phyloP scores from a whole-genome alignment of 129 eudicot genomes.

The Dittrichia graveolens region DNA sequence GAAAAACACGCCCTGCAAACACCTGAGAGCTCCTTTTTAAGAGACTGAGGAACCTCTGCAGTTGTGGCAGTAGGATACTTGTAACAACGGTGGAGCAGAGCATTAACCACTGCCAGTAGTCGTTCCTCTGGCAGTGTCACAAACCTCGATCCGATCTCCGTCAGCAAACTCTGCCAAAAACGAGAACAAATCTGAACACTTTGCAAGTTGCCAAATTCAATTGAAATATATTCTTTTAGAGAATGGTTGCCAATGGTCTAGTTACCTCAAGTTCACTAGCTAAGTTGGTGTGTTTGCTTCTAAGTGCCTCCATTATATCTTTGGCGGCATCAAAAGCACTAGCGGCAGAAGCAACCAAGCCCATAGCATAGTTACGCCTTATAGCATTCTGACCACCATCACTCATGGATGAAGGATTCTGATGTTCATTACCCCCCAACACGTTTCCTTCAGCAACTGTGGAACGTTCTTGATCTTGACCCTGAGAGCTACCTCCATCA shows the following conservation, averaged over 20 bases:
- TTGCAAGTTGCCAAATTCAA: background rate
- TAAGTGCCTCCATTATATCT: slow-evolving; percentile 96
- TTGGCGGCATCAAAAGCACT: slow-evolving; percentile 99
- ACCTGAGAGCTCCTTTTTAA: slow-evolving; percentile 98
- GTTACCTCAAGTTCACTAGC: slow-evolving; percentile 98
- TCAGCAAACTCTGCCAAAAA: slow-evolving; percentile 69
- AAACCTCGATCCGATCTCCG: slow-evolving; percentile 98
- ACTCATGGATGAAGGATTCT: slow-evolving; percentile 48
- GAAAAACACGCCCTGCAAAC: slow-evolving; percentile 99
- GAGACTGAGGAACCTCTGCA: slow-evolving; percentile 97
- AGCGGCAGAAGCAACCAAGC: slow-evolving; percentile 92
- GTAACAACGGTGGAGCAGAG: slow-evolving; percentile 93
- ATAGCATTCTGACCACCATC: slow-evolving; percentile 79
- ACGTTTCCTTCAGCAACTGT: slow-evolving; percentile 57
- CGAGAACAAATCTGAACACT: background rate
- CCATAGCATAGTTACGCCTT: slow-evolving; percentile 83
- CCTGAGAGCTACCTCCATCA: slow-evolving; percentile 74
- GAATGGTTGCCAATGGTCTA: background rate
- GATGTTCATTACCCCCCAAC: slow-evolving; percentile 64
- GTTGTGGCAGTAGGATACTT: slow-evolving; percentile 98
- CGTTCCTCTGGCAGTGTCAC: slow-evolving; percentile 98
- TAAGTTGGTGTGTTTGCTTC: slow-evolving; percentile 93
- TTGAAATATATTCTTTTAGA: background rate
- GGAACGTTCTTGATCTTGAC: slow-evolving; percentile 82
- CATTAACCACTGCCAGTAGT: slow-evolving; percentile 93